Conservation (phyloP, 345 rosid species). For the Populus ilicifolia region DNA sequence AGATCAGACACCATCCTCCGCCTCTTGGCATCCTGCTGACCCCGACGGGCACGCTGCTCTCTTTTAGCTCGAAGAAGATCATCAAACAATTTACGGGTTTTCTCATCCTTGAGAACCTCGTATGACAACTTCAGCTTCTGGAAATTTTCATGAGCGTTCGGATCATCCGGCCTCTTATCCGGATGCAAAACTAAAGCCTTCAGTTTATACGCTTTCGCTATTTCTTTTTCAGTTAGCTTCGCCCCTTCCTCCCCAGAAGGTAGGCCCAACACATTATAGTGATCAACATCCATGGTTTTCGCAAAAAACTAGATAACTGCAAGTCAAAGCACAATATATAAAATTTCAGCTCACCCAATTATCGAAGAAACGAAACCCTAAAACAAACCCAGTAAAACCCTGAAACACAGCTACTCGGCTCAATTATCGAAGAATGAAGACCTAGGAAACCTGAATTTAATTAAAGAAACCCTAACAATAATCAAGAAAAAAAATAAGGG, state of each 20-base stretch:
- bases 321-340: too few relatives aligned
- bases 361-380: too few relatives aligned
- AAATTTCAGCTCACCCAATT: too few relatives aligned
- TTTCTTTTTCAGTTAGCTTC: slow-evolving; percentile 64
- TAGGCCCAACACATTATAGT: slow-evolving; percentile 71
- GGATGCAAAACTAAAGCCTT: slow-evolving; percentile 87
- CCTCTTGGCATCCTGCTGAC: slow-evolving; percentile 63
- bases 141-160: slow-evolving; percentile 69
- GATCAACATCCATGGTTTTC: slow-evolving; percentile 43
- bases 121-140: slow-evolving; percentile 72
- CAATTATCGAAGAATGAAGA: too few relatives aligned
- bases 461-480: too few relatives aligned
- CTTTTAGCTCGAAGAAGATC: slow-evolving; percentile 75
- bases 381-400: too few relatives aligned
- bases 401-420: too few relatives aligned
- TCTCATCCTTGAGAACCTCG: slow-evolving; percentile 72
- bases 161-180: slow-evolving; percentile 78
- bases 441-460: too few relatives aligned
- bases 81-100: slow-evolving; percentile 73
- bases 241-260: slow-evolving; percentile 86
- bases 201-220: slow-evolving; percentile 64
- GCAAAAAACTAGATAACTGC: too few relatives aligned
- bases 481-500: too few relatives aligned
- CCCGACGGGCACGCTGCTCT: slow-evolving; percentile 48
- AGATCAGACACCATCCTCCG: slow-evolving; percentile 77